Evolutionary conservation across 306 rosid genomes (phyloP).

Genomic region (Lupinus albus): DNA sequence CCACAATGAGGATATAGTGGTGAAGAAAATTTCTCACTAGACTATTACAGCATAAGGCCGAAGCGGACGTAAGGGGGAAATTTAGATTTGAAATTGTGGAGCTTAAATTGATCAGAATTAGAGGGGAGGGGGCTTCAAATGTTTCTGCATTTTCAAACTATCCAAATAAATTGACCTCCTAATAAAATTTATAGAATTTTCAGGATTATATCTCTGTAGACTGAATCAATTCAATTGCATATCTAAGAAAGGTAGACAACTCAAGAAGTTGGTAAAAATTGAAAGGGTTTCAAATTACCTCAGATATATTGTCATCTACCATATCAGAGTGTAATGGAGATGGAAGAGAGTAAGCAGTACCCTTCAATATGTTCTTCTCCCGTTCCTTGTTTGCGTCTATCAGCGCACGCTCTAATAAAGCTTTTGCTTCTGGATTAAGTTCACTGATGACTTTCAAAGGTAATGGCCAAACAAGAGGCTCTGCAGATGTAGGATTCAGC

Average conservation of each 20-base stretch:
- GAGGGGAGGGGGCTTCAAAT: no score
- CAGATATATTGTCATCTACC: slow-evolving; percentile 66
- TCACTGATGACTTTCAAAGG: slow-evolving; percentile 90
- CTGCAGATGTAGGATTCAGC: slow-evolving; percentile 85
- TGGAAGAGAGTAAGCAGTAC: slow-evolving; percentile 56
- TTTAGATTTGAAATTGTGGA: no score
- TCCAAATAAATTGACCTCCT: no score
- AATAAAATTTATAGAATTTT: no score
- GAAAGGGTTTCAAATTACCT: slow-evolving; percentile 53
- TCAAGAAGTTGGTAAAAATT: slow-evolving; percentile 3
- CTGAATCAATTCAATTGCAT: no score
- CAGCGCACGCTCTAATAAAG: slow-evolving; percentile 77
- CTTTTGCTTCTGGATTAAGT: slow-evolving; percentile 85
- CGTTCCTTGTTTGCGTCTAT: slow-evolving; percentile 87
- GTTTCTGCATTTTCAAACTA: no score
- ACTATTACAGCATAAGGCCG: no score
- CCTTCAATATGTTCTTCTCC: slow-evolving; percentile 80
- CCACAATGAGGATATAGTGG: no score
- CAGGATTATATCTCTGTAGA: no score
- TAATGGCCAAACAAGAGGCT: slow-evolving; percentile 98
- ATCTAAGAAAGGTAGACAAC: not conserved
- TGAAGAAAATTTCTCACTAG: no score
- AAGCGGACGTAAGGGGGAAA: no score
- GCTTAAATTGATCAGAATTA: no score
- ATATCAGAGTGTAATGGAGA: slow-evolving; percentile 74